Conservation (phyloP, 83 land plant species). For the Picea abies region DNA sequence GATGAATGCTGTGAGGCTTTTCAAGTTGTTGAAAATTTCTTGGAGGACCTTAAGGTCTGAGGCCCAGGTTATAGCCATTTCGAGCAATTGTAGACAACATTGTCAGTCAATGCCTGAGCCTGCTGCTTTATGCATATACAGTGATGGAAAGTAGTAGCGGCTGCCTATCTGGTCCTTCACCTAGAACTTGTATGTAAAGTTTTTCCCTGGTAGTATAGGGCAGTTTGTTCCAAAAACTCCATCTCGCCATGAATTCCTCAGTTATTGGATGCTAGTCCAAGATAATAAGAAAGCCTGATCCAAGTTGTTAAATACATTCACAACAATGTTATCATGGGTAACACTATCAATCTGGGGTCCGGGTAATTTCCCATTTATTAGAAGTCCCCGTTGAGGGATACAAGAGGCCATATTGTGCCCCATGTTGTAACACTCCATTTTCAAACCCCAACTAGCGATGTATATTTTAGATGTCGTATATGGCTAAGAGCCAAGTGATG, state of each 20-base stretch:
- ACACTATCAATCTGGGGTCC: slow-evolving; percentile 43
- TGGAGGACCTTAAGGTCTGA: too few relatives aligned
- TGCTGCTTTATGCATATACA: slow-evolving; percentile 53
- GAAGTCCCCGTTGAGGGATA: slow-evolving; percentile 25
- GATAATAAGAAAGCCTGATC: slow-evolving; percentile 34
- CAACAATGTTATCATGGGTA: slow-evolving; percentile 36
- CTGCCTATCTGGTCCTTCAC: slow-evolving; percentile 75
- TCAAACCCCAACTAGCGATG: too few relatives aligned
- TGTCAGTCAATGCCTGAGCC: too few relatives aligned
- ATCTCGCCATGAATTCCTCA: slow-evolving; percentile 61
- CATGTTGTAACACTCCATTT: too few relatives aligned
- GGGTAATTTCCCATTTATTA: slow-evolving; percentile 44
- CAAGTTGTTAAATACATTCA: slow-evolving; percentile 45
- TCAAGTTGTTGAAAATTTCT: too few relatives aligned
- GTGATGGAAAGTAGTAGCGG: slow-evolving; percentile 45
- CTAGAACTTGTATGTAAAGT: slow-evolving; percentile 78
- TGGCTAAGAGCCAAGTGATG: too few relatives aligned
- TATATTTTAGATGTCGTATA: too few relatives aligned
- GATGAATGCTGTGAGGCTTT: too few relatives aligned
- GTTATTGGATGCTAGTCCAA: slow-evolving; percentile 55
- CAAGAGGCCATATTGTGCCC: too few relatives aligned
- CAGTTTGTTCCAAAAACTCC: slow-evolving; percentile 65
- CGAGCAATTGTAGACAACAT: too few relatives aligned
- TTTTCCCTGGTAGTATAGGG: slow-evolving; percentile 61
- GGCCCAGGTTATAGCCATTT: too few relatives aligned